phyloP scores from a whole-genome alignment of 208 protist species.

The Eutreptiella sp. region DNA sequence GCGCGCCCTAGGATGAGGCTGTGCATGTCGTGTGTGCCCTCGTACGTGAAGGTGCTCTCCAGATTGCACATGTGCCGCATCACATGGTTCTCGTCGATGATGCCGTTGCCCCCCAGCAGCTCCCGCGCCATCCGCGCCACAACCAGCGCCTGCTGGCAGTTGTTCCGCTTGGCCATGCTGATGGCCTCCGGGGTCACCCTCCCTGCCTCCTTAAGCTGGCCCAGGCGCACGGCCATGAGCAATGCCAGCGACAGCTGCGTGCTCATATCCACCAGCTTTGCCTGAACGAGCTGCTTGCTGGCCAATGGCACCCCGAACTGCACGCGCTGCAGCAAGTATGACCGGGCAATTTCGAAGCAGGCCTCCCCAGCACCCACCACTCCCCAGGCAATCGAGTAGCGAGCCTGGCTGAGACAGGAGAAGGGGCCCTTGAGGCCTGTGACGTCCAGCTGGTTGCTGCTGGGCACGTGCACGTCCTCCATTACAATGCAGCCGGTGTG shows the following conservation, averaged over 20 bases:
- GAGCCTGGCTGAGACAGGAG: conserved; percentile 76
- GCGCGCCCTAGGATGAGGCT: conserved; percentile 79
- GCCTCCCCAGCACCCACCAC: conserved; percentile 76
- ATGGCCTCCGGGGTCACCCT: conserved; percentile 65
- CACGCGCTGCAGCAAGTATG: conserved; percentile 64
- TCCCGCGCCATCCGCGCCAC: conserved; percentile 70
- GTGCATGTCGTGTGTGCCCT: conserved; percentile 83
- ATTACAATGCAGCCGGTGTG: conserved; percentile 70
- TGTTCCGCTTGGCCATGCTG: conserved; percentile 80
- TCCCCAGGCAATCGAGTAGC: conserved; percentile 85
- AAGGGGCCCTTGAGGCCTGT: conserved; percentile 73
- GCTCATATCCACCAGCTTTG: conserved; percentile 77
- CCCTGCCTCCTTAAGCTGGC: conserved; percentile 67
- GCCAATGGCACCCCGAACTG: conserved; percentile 78
- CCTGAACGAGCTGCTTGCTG: conserved; percentile 71
- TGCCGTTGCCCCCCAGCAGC: conserved; percentile 84
- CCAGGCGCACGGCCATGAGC: conserved; percentile 39
- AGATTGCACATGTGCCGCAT: conserved; percentile 80
- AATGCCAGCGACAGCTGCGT: conserved; percentile 76
- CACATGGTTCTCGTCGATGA: conserved; percentile 80
- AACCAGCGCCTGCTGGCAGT: conserved; percentile 66
- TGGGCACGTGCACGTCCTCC: conserved; percentile 71
- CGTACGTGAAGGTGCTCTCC: conserved; percentile 88
- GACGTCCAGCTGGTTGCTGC: conserved; percentile 52
- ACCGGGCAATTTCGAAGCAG: conserved; percentile 53